A percentile compares a stretch with the other conserved stretches of the same genome.
phyloP scores from a whole-genome alignment of 345 rosid genomes.

The Lumnitzera racemosa region DNA sequence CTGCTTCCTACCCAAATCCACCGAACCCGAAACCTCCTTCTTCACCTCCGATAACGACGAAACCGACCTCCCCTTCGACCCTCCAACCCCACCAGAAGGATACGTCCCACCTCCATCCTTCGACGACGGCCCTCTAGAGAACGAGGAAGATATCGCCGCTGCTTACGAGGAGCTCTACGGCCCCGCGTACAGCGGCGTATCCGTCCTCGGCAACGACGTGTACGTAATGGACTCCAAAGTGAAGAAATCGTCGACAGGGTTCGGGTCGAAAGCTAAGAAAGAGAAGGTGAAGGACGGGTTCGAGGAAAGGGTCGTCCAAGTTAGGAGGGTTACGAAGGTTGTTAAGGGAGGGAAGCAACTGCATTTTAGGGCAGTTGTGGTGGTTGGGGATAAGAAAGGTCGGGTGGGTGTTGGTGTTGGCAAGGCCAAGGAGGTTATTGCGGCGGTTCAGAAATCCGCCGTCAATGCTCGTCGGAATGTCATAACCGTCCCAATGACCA shows the following conservation, averaged over 20 bases:
- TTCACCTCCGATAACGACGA: slow-evolving; percentile 38
- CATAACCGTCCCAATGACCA: slow-evolving; percentile 77
- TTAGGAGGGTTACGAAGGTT: slow-evolving; percentile 75
- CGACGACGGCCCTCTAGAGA: slow-evolving; percentile 67
- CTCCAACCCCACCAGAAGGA: slow-evolving; percentile 57
- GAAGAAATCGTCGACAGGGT: slow-evolving; percentile 32
- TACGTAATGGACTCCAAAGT: slow-evolving; percentile 59
- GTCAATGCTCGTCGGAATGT: slow-evolving; percentile 72
- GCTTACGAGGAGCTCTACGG: slow-evolving; percentile 81
- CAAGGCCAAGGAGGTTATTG: slow-evolving; percentile 74
- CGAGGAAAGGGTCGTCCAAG: slow-evolving; percentile 87
- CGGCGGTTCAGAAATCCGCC: slow-evolving; percentile 75
- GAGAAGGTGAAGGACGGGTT: slow-evolving; percentile 67
- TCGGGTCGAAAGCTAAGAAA: slow-evolving; percentile 40
- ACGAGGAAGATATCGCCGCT: slow-evolving; percentile 62
- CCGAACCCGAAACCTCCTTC: slow-evolving; percentile 38
- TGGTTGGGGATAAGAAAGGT: slow-evolving; percentile 80
- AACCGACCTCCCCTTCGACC: slow-evolving; percentile 42
- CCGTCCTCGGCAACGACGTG: slow-evolving; percentile 48
- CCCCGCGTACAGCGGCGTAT: slow-evolving; percentile 66
- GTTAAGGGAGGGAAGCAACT: slow-evolving; percentile 90
- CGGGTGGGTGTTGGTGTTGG: slow-evolving; percentile 86
- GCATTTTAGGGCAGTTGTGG: slow-evolving; percentile 73
- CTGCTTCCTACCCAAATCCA: slow-evolving; percentile 12
- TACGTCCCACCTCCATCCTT: slow-evolving; percentile 45